phyloP scores from a whole-genome alignment of 306 rosid species.

The Castanea crenata region DNA sequence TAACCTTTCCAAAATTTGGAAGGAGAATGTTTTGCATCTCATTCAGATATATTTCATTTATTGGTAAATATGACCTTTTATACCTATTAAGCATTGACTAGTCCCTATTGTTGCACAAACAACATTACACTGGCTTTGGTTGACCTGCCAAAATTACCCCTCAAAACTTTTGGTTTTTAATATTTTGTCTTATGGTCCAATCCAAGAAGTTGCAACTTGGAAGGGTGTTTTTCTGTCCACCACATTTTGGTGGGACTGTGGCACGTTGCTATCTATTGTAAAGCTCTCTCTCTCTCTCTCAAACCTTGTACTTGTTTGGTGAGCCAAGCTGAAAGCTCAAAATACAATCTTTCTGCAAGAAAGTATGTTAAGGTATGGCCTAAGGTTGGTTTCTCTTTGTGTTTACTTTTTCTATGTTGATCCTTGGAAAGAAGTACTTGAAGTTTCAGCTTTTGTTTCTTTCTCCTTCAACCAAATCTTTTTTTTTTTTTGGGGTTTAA shows the following conservation, averaged over 20 bases:
- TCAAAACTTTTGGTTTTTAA: too few species aligned
- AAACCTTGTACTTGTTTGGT: neutral
- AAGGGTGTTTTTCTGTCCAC: neutral
- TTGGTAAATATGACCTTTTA: too few species aligned
- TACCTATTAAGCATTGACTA: too few species aligned
- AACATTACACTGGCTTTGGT: too few species aligned
- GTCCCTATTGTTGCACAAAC: too few species aligned
- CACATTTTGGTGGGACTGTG: neutral
- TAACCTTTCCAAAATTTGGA: too few species aligned
- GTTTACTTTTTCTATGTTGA: conserved; percentile 1
- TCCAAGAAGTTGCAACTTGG: neutral
- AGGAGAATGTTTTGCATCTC: too few species aligned
- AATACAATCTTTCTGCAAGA: conserved; percentile 17
- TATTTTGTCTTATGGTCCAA: neutral
- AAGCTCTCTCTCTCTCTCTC: neutral
- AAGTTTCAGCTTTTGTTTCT: neutral
- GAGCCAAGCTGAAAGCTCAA: conserved; percentile 8
- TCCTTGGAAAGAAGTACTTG: neutral
- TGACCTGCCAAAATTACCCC: too few species aligned
- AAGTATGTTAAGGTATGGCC: conserved; percentile 33
- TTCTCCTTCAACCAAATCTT: neutral
- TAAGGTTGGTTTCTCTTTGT: conserved; percentile 32
- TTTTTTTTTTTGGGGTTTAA: neutral
- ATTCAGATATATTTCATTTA: too few species aligned
- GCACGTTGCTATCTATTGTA: neutral